Percentiles rank a stretch among this genome's conserved stretches.
These are phyloP conservation scores for Melastoma malabathricum DNA, from an alignment of 345 rosid genomes.

Conservation along the genomic window DNA sequence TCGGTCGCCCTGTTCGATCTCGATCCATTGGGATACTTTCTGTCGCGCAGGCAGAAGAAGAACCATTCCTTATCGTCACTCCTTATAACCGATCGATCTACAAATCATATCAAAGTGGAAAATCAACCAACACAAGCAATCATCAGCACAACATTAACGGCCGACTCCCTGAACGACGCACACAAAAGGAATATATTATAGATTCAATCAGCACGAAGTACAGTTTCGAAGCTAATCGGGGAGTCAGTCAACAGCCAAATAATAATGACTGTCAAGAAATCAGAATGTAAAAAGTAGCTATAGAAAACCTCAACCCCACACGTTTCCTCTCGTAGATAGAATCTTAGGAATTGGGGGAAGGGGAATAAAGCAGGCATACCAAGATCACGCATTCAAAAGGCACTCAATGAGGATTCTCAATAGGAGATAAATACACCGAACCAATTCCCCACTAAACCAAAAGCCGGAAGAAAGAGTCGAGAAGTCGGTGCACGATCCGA, in stretches of 20 bases:
- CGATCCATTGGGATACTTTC: constrained; percentile 86
- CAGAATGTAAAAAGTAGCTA: not conserved
- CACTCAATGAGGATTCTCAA: no score
- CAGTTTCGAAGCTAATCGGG: no score
- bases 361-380: no score
- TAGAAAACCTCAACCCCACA: not conserved
- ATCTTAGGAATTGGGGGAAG: constrained; percentile 4
- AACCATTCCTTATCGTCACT: constrained; percentile 91
- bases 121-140: not conserved
- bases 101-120: constrained; percentile 1
- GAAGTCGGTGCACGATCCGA: no score
- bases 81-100: constrained; percentile 71
- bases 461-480: no score
- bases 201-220: no score
- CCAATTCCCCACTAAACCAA: no score
- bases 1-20: constrained; percentile 96
- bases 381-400: no score
- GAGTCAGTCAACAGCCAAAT: no score
- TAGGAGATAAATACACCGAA: no score
- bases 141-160: not conserved
- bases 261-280: not conserved
- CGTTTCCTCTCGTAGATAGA: not conserved
- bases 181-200: no score
- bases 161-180: not conserved
- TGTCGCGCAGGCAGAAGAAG: constrained; percentile 84